phyloP scores from a whole-genome alignment of 2,329 filamentous ascomycete genomes.

The Colletotrichum sp. region DNA sequence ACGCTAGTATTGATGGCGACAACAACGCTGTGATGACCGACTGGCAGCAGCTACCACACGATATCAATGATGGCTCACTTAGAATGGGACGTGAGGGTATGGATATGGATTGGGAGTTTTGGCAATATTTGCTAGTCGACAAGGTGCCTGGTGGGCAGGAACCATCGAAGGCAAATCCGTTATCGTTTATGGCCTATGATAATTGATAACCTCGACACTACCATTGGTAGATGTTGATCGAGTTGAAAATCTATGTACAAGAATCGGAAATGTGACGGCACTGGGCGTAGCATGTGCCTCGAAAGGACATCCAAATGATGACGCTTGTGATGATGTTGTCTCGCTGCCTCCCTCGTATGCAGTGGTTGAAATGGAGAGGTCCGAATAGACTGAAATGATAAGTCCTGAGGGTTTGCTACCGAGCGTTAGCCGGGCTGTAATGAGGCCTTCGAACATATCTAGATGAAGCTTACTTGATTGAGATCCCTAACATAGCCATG shows the following conservation, averaged over 20 bases:
- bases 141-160: background rate
- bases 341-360: background rate
- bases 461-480: background rate
- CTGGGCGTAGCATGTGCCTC: background rate
- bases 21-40: background rate
- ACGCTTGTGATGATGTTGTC: background rate
- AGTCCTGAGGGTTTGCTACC: fast-evolving
- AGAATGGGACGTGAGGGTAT: background rate
- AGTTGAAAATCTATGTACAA: background rate
- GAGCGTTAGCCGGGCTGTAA: background rate
- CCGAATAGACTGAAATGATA: background rate
- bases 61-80: background rate
- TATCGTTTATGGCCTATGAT: background rate
- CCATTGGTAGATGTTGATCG: background rate
- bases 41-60: background rate
- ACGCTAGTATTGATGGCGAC: background rate
- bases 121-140: background rate
- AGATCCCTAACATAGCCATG: background rate
- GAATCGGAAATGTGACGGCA: background rate
- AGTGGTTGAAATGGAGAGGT: background rate
- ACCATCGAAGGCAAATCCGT: background rate
- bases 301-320: background rate
- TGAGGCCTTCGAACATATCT: background rate
- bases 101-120: background rate
- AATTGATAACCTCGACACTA: background rate